phyloP scores from a whole-genome alignment of 2,329 filamentous ascomycete genomes.

The Hypomyces perniciosus region DNA sequence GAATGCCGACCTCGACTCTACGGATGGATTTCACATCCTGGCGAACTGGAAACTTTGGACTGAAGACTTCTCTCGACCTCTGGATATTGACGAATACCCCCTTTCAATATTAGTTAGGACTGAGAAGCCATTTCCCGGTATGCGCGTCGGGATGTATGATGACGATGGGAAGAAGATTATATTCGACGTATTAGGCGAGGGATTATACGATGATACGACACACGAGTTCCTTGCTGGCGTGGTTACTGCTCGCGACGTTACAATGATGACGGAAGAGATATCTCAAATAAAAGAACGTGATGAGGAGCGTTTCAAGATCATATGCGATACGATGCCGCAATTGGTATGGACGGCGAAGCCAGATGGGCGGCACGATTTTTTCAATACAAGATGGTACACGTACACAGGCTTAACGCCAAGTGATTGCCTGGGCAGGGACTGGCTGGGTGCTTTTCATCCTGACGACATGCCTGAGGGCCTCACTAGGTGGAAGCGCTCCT shows the following conservation, averaged over 20 bases:
- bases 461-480: slow-evolving; percentile 58
- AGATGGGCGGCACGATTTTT: slow-evolving; percentile 65
- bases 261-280: slow-evolving; percentile 62
- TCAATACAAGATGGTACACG: slow-evolving; percentile 71
- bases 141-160: slow-evolving; percentile 59
- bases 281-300: slow-evolving; percentile 63
- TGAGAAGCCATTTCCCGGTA: slow-evolving; percentile 51
- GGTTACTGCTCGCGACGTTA: slow-evolving; percentile 67
- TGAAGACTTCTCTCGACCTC: slow-evolving; percentile 56
- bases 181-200: slow-evolving; percentile 62
- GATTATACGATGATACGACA: slow-evolving; percentile 58
- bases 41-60: slow-evolving; percentile 56
- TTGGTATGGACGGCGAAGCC: slow-evolving; percentile 68
- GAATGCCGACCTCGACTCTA: slow-evolving; percentile 33
- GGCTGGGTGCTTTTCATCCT: slow-evolving; percentile 60
- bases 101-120: slow-evolving; percentile 59
- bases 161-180: slow-evolving; percentile 45
- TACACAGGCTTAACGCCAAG: slow-evolving; percentile 64
- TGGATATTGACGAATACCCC: slow-evolving; percentile 58
- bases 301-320: slow-evolving; percentile 67
- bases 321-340: slow-evolving; percentile 68
- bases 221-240: slow-evolving; percentile 70
- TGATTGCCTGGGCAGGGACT: slow-evolving; percentile 56
- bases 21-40: slow-evolving; percentile 52
- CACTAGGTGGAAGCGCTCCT: slow-evolving; percentile 54